phyloP scores from a whole-genome alignment of 2,329 filamentous ascomycete species.

The Sporothrix variecibatus region DNA sequence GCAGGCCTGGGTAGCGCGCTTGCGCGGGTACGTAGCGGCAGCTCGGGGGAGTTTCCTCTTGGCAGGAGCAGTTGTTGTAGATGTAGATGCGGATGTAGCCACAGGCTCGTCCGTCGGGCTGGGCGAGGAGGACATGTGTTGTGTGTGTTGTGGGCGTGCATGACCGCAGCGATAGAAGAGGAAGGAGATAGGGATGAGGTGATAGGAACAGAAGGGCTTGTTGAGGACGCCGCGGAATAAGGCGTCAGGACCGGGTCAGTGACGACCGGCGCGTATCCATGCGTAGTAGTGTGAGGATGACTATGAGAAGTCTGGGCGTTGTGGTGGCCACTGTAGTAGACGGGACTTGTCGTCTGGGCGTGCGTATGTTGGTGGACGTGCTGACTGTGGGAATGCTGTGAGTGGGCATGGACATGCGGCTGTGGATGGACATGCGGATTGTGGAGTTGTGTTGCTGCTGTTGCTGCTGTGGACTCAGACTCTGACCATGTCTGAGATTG shows the following conservation, averaged over 20 bases:
- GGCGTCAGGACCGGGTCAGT: background rate
- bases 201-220: background rate
- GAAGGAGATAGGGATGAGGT: background rate
- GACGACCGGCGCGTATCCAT: conserved; percentile 9
- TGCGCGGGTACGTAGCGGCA: conserved; percentile 33
- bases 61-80: background rate
- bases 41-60: conserved; percentile 6
- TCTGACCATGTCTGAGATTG: background rate
- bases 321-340: conserved; percentile 18
- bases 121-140: conserved; percentile 6
- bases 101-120: background rate
- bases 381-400: background rate
- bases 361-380: background rate
- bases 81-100: background rate
- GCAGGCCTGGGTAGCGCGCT: conserved; percentile 41
- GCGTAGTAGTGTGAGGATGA: background rate
- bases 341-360: conserved; percentile 1
- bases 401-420: background rate
- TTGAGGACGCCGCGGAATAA: background rate
- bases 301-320: background rate
- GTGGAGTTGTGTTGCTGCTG: background rate
- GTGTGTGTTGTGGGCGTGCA: background rate
- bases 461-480: background rate
- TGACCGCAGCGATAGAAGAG: background rate
- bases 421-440: background rate